Base-by-base conservation (phyloP, 129 eudicot genomes). In the Centella asiatica region DNA sequence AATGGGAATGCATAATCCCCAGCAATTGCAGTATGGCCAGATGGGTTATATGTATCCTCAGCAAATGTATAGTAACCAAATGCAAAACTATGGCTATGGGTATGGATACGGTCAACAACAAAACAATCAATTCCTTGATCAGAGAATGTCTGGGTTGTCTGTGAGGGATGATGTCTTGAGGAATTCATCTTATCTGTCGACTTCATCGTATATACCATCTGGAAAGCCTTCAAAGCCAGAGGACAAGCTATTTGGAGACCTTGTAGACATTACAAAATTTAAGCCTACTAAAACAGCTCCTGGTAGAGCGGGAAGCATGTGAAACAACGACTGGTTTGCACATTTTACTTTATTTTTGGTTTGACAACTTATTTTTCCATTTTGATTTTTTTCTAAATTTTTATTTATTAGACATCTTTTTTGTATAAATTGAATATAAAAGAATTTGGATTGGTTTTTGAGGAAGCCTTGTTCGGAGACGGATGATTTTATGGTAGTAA, bases 181-280 rank as follows among this genome's bases (percentile, higher is more conserved):
- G 26, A 62, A 37, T 54, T 42, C 69, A 8, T 54, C 74, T n/a
- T 49, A 61, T 50, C 69, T 8, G 59, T 31, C 69, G 37, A 33
- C 68, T 10, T 71, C 33, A 15, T 37, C 59, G 13, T 60, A 42
- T 18, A 80, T 53, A 56, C 83, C 90, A 25, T 68, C 97, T 40
- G 85, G 82, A 54, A 88, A 78, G 84, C 94, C 85, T 39, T 44
- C 82, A 29, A 92, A 80, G 72, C 83, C 86, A 29, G 98, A 92
- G 42, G 96, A 92, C 31, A 92, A 80, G 80, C 78, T 92, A 18
- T 92, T 92, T 69, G 98, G 98, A 31, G 98, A 92, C 72, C 78
- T 92, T 36, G 96, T 92, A 69, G 86, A 87, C 64, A 81, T 92
- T 53, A 65, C 95, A 0, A 92, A 84, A 55, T 85, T 84, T 57